phyloP scores from a whole-genome alignment of 2,329 filamentous ascomycete genomes.

The Apiospora saccharicola region DNA sequence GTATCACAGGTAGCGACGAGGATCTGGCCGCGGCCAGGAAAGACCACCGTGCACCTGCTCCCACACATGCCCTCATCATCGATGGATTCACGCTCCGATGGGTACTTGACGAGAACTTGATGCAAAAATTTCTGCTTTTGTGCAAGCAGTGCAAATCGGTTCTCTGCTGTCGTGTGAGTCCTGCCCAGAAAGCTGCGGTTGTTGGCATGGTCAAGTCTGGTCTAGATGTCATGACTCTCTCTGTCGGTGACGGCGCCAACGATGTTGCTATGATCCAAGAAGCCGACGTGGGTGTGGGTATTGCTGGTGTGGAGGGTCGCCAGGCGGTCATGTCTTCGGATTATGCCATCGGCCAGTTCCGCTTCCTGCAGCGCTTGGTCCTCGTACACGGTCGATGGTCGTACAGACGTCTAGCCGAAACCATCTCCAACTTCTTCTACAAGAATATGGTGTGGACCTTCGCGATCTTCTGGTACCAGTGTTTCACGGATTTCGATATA shows the following conservation, averaged over 20 bases:
- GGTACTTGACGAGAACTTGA: slow-evolving; percentile 81
- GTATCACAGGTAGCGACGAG: slow-evolving; percentile 82
- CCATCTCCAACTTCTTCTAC: slow-evolving; percentile 99
- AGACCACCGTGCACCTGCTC: slow-evolving; percentile 84
- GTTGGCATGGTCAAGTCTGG: slow-evolving; percentile 95
- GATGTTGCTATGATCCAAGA: slow-evolving; percentile 99
- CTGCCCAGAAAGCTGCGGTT: slow-evolving; percentile 96
- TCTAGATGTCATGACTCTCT: slow-evolving; percentile 93
- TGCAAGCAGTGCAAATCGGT: slow-evolving; percentile 98
- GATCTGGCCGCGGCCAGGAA: slow-evolving; percentile 81
- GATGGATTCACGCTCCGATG: slow-evolving; percentile 93
- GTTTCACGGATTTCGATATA: slow-evolving; percentile 94
- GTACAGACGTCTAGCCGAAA: slow-evolving; percentile 92
- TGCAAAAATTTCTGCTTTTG: slow-evolving; percentile 91
- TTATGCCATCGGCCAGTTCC: slow-evolving; percentile 94
- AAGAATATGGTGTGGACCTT: slow-evolving; percentile 99
- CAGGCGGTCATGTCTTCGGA: slow-evolving; percentile 97
- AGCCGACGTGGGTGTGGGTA: slow-evolving; percentile 94
- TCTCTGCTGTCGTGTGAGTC: slow-evolving; percentile 95
- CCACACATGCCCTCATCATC: slow-evolving; percentile 92
- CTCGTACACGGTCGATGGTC: slow-evolving; percentile 95
- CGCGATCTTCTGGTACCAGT: slow-evolving; percentile 95
- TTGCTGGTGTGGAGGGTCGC: slow-evolving; percentile 89
- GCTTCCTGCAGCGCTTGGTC: slow-evolving; percentile 83
- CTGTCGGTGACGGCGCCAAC: slow-evolving; percentile 92